Conservation (phyloP, 2,329 filamentous ascomycete species). For the Microdochium trichocladiopsis region DNA sequence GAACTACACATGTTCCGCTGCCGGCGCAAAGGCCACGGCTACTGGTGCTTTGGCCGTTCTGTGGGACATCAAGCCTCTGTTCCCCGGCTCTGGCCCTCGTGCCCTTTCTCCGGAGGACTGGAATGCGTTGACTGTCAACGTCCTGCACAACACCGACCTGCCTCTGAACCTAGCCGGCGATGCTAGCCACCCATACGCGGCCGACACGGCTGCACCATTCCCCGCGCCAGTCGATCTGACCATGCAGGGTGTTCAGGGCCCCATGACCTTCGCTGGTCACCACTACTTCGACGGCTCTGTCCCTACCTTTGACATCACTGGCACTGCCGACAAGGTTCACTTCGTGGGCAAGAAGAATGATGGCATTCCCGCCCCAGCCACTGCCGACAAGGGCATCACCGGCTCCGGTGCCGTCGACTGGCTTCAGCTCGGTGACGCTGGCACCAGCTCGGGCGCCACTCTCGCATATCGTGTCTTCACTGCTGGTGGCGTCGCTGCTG, state of each 20-base stretch:
- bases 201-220: conserved; percentile 39
- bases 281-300: conserved; percentile 56
- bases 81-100: conserved; percentile 31
- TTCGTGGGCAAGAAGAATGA: conserved; percentile 40
- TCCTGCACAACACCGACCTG: conserved; percentile 31
- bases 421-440: conserved; percentile 39
- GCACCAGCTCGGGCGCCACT: conserved; percentile 27
- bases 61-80: conserved; percentile 48
- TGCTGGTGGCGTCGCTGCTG: conserved; percentile 38
- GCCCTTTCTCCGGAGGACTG: conserved; percentile 32
- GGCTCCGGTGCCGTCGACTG: conserved; percentile 47
- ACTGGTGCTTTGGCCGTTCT: conserved; percentile 52
- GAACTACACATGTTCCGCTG: conserved; percentile 55
- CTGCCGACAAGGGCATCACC: conserved; percentile 36
- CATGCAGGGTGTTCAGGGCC: conserved; percentile 19
- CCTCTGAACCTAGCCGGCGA: conserved; percentile 39
- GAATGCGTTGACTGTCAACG: conserved; percentile 27
- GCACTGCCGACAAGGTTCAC: conserved; percentile 28
- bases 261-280: conserved; percentile 45
- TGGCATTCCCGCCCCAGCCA: conserved; percentile 41
- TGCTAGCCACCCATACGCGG: conserved; percentile 25
- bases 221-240: conserved; percentile 28
- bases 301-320: conserved; percentile 54
- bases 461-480: conserved; percentile 49
- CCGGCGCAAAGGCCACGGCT: conserved; percentile 25